Evolutionary conservation across 331 rosid species (phyloP), one percentile per base, ranked within the genome.

Genomic region (Telfairia occidentalis): DNA sequence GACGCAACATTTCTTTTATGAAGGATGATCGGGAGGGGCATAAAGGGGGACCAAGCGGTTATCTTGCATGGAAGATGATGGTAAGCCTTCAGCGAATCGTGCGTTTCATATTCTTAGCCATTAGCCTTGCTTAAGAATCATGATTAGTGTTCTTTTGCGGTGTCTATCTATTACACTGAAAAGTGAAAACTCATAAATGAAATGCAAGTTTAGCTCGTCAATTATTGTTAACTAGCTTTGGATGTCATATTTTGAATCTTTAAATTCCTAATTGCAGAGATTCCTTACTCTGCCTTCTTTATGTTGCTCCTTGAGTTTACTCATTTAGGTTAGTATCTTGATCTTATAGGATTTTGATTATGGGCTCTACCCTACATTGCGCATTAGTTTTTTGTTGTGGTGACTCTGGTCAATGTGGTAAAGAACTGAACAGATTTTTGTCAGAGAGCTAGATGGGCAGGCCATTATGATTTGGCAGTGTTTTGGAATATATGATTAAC

Each of bases 1-100:
- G 87, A 78, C 90, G 97, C 4, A 81, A 91, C 28, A 84, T 91
- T 82, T 80, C 84, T 9, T 78, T 67, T 74, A 71, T 78, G 19
- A 85, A 79, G 50, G 91, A 82, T n/a, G 85, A 74, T 72, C 67
- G 82, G 21, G 86, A 87, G 35, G 95, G 87, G 23, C 88, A 83
- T 50, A 91, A 87, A 78, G 98, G 97, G 75, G 98, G 97, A 37
- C 96, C 96, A 49, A 91, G 96, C 13, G 98, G 98, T 9, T 94
- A 89, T 85, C 97, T 94, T 78, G 97, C 96, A 83, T 94, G 98
- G 98, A 94, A 91, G 84, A 94, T 94, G 98, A 91, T 91, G 98
- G 98, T 91, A 83, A 75, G 79, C 35, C 30, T 24, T 69, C 55
- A 13, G 23, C 30, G 16, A 30, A 49, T 49, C 19, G 15, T 5